A percentile compares a stretch with the other conserved stretches of the same genome.
phyloP scores from a whole-genome alignment of 345 rosid genomes.

The Bruguiera parviflora region DNA sequence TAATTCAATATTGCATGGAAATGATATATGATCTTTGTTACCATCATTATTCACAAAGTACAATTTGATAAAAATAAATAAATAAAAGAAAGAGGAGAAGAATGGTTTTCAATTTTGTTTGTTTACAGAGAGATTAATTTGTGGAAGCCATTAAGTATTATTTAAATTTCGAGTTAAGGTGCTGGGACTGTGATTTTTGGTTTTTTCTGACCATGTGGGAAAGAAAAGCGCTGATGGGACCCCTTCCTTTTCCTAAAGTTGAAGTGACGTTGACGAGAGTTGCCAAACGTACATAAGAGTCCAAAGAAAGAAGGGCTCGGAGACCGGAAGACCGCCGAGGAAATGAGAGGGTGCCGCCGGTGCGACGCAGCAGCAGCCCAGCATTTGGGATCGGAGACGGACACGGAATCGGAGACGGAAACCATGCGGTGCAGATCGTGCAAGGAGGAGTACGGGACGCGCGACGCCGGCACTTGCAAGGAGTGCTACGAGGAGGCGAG shows the following conservation, averaged over 20 bases:
- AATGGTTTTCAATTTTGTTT: not conserved
- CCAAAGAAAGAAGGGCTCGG: not conserved
- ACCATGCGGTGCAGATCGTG: slow-evolving; percentile 62
- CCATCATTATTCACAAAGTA: no score
- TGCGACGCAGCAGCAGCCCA: not conserved
- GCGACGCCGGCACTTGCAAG: slow-evolving; percentile 63
- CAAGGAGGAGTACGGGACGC: slow-evolving; percentile 45
- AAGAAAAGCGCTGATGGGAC: no score
- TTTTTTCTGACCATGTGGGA: no score
- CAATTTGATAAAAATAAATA: no score
- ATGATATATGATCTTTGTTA: no score
- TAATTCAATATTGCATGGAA: no score
- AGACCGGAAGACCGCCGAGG: not conserved
- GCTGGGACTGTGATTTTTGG: not conserved
- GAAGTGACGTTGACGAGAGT: no score
- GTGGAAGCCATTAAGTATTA: not conserved
- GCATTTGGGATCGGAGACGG: slow-evolving; percentile 20
- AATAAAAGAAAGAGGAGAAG: no score
- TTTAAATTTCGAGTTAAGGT: not conserved
- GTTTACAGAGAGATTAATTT: not conserved
- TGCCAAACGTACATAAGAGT: no score
- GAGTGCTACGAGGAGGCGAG: slow-evolving; percentile 61
- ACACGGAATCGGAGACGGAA: slow-evolving; percentile 21
- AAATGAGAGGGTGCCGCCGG: slow-evolving; percentile 14
- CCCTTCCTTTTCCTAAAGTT: no score